Base-by-base conservation (phyloP, 371 early-diverging fungal species). In the Mycotypha africana region DNA sequence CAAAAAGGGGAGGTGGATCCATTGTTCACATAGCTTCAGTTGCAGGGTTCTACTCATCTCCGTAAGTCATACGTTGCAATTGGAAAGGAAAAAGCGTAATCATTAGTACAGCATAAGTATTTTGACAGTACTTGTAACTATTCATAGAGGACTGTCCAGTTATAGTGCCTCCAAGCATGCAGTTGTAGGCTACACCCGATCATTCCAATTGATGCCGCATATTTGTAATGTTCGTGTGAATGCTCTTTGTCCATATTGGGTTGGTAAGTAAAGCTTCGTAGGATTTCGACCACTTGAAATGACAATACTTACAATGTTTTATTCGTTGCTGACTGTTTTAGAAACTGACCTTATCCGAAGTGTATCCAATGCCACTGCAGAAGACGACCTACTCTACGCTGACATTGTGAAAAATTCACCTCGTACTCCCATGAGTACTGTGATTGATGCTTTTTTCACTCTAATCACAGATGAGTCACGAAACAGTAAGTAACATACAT, bases 161-260 rank as follows among this genome's bases (percentile, higher is more conserved):
- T 98, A 97, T 73, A 74, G 72, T 43, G 76, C 92, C 58, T 93
- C 96, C 41, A 98, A 98, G 73, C 78, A 90, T 53, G 97, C 91
- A 30, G 75, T 97, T 14, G 82, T 89, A 49, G 93, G 94, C 21
- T 83, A 97, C 49, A 85, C 92, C 51, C 75, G 84, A 52, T 87
- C 96, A n/a, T 70, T 98, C 45, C 93, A 95, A 22, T 69, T 84
- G 20, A 23, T 71, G 38, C 53, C 53, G 9, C 26, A 38, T 2
- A 49, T 71, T 14, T 67, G 65, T 28, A 65, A 65, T 22, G 63
- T 71, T 4, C 57, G 71, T 14, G 62, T 67, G 2, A 67, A 65
- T 43, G 68, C 68, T 20, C 42, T 60, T 15, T 53, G 56, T 34
- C 57, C 53, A n/a, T 52, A 38, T 34, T 61, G 57, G 57, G 57